Evolutionary conservation across 768 basidiomycete genomes (phyloP).

Genomic region (Leucocoprinus sp.): DNA sequence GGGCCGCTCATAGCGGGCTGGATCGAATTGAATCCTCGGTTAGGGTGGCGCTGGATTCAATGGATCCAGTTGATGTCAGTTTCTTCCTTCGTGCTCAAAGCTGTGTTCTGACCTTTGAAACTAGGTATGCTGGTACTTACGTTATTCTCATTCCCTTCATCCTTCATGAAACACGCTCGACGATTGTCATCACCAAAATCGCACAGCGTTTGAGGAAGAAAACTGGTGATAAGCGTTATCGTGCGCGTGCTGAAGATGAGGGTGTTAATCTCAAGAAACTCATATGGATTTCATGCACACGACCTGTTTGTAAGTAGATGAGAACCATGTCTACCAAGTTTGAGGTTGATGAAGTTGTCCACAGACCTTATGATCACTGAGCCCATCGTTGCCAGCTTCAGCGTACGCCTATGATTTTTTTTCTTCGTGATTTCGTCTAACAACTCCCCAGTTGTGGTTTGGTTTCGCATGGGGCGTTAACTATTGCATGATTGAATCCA

Average conservation of each 20-base stretch:
- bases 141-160: slow-evolving; percentile 37
- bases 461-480: slow-evolving; percentile 69
- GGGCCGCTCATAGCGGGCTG: slow-evolving; percentile 60
- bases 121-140: slow-evolving; percentile 14
- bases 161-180: slow-evolving; percentile 62
- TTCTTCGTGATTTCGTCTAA: not conserved
- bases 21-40: slow-evolving; percentile 47
- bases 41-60: slow-evolving; percentile 80
- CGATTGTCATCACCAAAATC: slow-evolving; percentile 53
- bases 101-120: not conserved
- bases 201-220: slow-evolving; percentile 52
- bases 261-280: slow-evolving; percentile 38
- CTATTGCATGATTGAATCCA: slow-evolving; percentile 45
- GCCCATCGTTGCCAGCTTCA: slow-evolving; percentile 62
- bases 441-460: slow-evolving; percentile 41
- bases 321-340: not conserved
- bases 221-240: slow-evolving; percentile 51
- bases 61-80: slow-evolving; percentile 67
- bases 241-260: slow-evolving; percentile 47
- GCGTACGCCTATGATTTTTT: slow-evolving; percentile 31
- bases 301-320: slow-evolving; percentile 52
- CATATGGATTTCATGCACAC: slow-evolving; percentile 56
- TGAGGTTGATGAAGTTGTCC: not conserved
- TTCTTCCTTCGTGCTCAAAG: slow-evolving; percentile 6
- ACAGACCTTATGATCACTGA: slow-evolving; percentile 59